phyloP scores from a whole-genome alignment of 352 stramenopile species.

The Blastocystis sp. region DNA sequence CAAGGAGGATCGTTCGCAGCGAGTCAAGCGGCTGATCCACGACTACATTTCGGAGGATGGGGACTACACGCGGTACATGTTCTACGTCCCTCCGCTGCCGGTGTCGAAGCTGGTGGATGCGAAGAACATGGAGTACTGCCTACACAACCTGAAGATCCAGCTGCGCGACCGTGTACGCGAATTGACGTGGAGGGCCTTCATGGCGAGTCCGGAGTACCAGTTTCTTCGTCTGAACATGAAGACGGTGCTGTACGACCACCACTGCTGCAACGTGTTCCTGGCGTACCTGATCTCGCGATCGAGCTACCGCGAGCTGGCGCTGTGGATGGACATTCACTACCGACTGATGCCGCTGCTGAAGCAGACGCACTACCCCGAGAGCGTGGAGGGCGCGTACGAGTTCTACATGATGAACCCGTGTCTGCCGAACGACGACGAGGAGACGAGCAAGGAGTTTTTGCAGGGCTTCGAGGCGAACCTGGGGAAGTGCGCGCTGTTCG shows the following conservation, averaged over 20 bases:
- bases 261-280: conserved; percentile 30
- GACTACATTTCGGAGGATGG: conserved; percentile 32
- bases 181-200: conserved; percentile 31
- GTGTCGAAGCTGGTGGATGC: not conserved
- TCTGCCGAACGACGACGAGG: not conserved
- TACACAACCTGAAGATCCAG: conserved; percentile 47
- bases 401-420: conserved; percentile 3
- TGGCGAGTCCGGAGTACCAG: conserved; percentile 52
- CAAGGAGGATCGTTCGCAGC: not conserved
- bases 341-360: conserved; percentile 25
- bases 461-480: not conserved
- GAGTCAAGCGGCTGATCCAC: not conserved
- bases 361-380: conserved; percentile 10
- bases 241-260: conserved; percentile 47
- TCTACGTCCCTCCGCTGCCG: not conserved
- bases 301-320: conserved; percentile 23
- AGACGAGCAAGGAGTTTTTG: not conserved
- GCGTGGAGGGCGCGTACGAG: not conserved
- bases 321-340: conserved; percentile 69
- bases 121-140: not conserved
- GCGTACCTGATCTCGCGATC: conserved; percentile 45
- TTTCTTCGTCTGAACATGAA: conserved; percentile 54
- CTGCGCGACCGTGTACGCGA: conserved; percentile 4
- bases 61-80: conserved; percentile 8
- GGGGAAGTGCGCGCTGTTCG: not conserved